Evolutionary conservation across 1,284 basidiomycete genomes (phyloP), one percentile per base, ranked within the genome.

Genomic region (Tilletiopsis washingtonensis): DNA sequence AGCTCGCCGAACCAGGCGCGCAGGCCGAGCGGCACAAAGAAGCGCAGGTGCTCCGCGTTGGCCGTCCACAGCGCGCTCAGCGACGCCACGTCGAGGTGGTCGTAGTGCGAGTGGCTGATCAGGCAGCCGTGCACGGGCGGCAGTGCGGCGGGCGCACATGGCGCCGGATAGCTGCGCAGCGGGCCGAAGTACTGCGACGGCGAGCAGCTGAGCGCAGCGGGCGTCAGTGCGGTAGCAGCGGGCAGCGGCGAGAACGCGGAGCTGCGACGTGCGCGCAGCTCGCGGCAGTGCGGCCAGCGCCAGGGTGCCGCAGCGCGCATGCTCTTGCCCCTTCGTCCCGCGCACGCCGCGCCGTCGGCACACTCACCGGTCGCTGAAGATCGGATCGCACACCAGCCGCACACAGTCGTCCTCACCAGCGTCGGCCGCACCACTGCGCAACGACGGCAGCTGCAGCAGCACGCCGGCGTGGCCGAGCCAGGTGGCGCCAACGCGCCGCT

Each of bases 41-140:
- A 71, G 25, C 61, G 57, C 7, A 69, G 24, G 5, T 53, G 44
- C 6, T 53, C 53, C 32, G 40, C 0, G 41, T 64, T 62, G 9
- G 37, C 44, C 17, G 47, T 25, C 67, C 67, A 70, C 4, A 71
- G 50, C 27, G 57, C 50, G 3, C 40, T 42, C 37, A 72, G 62
- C 5, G 66, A 66, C 17, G 58, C 47, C 26, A 53, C 56, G 47
- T 72, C 69, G 19, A 72, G 53, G 47, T 72, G 69, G 32, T 72
- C 69, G 48, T 69, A 72, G 50, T 72, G 69, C 23, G 65, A 67
- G 55, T 72, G 69, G 3, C 66, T 69, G 53, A 72, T 72, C 40
- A 67, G 38, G 40, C 69, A 68, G 0, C 64, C 20, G 45, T 72
- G 60, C 32, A 72, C 56, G 4, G 54, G 56, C 9, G 69, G 69